A percentile compares a stretch with the other conserved stretches of the same genome.
Evolutionary conservation across 768 basidiomycete species (phyloP).

Genomic region (Mycena vulgaris): DNA sequence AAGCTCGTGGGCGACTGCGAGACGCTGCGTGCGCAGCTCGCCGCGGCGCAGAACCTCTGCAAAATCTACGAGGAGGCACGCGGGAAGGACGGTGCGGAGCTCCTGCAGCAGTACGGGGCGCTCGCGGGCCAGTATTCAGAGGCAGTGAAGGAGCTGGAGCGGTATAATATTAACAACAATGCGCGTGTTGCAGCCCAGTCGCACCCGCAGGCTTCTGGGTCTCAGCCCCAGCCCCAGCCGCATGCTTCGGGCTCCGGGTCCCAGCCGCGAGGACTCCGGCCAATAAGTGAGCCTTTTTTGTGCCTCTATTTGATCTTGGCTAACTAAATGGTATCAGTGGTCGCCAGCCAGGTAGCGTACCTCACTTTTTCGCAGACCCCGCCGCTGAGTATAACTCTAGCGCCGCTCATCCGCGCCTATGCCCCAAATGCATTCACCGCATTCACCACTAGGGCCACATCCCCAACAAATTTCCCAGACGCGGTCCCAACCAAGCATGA

Average conservation of each 20-base stretch:
- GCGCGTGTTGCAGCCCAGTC: background rate
- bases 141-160: background rate
- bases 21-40: background rate
- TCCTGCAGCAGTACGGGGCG: conserved; percentile 1
- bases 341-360: conserved; percentile 7
- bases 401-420: conserved; percentile 17
- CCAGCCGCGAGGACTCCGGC: background rate
- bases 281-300: conserved; percentile 1
- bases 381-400: background rate
- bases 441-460: background rate
- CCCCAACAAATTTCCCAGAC: background rate
- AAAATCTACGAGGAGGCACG: background rate
- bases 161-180: no score
- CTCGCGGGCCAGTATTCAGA: conserved; percentile 4
- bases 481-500: background rate
- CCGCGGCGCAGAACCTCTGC: background rate
- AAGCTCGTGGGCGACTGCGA: conserved; percentile 37
- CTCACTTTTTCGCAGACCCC: background rate
- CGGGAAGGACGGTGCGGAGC: background rate
- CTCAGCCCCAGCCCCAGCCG: background rate
- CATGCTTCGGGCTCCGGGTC: background rate
- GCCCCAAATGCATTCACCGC: background rate
- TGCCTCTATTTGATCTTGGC: background rate
- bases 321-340: background rate
- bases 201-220: background rate